A percentile compares a stretch with the other conserved stretches of the same genome.
These are phyloP conservation scores for Sideroxylon spinosum DNA, from an alignment of 179 eudicot genomes.

Conservation along the genomic window DNA sequence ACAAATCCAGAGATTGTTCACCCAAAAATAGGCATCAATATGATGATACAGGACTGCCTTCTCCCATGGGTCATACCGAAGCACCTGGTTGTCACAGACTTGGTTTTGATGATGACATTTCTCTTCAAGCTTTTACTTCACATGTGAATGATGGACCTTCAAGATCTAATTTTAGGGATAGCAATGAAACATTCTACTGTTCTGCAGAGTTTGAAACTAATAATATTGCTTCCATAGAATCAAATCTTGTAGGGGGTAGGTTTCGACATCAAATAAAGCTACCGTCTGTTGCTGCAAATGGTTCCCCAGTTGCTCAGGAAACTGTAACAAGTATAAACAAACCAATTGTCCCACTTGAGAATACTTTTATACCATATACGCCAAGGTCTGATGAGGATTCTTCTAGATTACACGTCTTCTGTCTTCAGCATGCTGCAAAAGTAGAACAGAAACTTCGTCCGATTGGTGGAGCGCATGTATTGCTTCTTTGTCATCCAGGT, in stretches of 20 bases:
- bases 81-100: conserved; percentile 27
- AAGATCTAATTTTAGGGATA: conserved; percentile 32
- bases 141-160: conserved; percentile 24
- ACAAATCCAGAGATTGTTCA: too few species aligned
- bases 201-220: conserved; percentile 37
- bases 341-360: conserved; percentile 20
- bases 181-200: conserved; percentile 31
- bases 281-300: conserved; percentile 1
- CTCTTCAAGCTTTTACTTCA: conserved; percentile 24
- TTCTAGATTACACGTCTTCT: conserved; percentile 83
- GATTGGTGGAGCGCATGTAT: conserved; percentile 75
- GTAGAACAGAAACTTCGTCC: conserved; percentile 64
- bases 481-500: conserved; percentile 98
- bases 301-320: conserved; percentile 25
- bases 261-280: conserved; percentile 22
- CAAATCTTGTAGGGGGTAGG: conserved; percentile 21
- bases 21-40: conserved; percentile 32
- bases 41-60: conserved; percentile 36
- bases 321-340: neutral
- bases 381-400: conserved; percentile 70
- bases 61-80: conserved; percentile 27
- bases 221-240: conserved; percentile 28
- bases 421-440: conserved; percentile 93
- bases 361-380: conserved; percentile 31
- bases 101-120: conserved; percentile 37